Evolutionary conservation across 192 early-diverging fungal genomes (phyloP), one percentile per base, ranked within the genome.

Genomic region (Coemansia sp.): DNA sequence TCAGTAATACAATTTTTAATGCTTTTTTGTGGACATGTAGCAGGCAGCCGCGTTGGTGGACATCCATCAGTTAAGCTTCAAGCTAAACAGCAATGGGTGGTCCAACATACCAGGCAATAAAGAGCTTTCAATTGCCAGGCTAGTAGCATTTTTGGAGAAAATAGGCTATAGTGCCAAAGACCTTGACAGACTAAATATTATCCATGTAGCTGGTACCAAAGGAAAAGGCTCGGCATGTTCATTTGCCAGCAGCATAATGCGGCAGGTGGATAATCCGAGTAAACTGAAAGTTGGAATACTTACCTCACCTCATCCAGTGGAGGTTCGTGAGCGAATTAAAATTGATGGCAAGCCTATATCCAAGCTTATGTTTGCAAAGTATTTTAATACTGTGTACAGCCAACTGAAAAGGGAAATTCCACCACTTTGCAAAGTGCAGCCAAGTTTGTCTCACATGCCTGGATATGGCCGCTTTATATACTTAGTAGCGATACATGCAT

Each of bases 401-500:
- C 67, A 76, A 18, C 76, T 97, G 32, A 87, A 88, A 7, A 50
- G 58, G 3, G 7, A 36, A 5, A 2, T 30, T 14, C 75, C 80
- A 17, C 50, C 60, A 5, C 56, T 82, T 45, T 72, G 69, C 18
- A 62, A 49, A 52, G 71, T 78, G 1, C 52, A 66, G 1, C 28
- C 30, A 2, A 60, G 50, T 10, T 69, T 75, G 52, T 73, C 72
- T 7, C 32, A 51, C 7, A 72, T 77, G 74, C 87, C 95, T 22
- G 85, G 85, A 25, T 99, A 99, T 68, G 97, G 97, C 65, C 78
- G 95, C 59, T 96, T 88, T 76, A 81, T 99, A 66, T 94, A 94
- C 4, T 74, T 97, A 36, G 77, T 99, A 79, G 93, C 97, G 0
- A 91, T 91, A 60, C 94, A 97, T 75, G 82, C 83, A 6, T 97